Conservation (phyloP, 768 basidiomycete species). For the Suillus americanus region DNA sequence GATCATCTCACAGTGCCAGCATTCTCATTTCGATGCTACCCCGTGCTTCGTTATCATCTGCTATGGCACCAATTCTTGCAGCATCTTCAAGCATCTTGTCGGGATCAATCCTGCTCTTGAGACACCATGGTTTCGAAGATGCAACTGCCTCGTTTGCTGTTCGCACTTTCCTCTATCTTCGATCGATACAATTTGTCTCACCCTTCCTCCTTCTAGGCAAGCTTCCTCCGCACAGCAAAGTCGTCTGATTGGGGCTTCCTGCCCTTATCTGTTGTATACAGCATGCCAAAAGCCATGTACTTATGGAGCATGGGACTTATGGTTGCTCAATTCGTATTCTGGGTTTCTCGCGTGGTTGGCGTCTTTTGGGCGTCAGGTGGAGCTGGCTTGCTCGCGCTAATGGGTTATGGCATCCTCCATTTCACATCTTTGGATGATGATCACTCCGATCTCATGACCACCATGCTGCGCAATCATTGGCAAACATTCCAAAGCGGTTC, state of each 20-base stretch:
- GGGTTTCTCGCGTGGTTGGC: neutral
- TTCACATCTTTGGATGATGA: neutral
- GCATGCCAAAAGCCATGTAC: slow-evolving; percentile 47
- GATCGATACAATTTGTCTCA: neutral
- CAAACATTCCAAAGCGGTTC: neutral
- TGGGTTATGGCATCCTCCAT: neutral
- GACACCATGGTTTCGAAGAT: slow-evolving; percentile 7
- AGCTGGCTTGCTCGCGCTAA: neutral
- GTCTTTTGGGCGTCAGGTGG: neutral
- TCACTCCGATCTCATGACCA: neutral
- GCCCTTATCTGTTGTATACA: slow-evolving; percentile 42
- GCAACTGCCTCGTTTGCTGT: slow-evolving; percentile 38
- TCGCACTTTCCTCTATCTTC: slow-evolving; percentile 13
- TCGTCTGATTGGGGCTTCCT: slow-evolving; percentile 44
- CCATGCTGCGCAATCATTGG: neutral
- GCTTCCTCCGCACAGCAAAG: slow-evolving; percentile 26
- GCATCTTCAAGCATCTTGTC: slow-evolving; percentile 10
- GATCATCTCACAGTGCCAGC: slow-evolving; percentile 33
- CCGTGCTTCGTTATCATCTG: slow-evolving; percentile 3
- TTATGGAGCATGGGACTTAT: slow-evolving; percentile 40
- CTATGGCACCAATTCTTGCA: slow-evolving; percentile 7
- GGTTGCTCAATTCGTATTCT: slow-evolving; percentile 19
- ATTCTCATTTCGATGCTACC: slow-evolving; percentile 30
- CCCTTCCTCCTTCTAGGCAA: slow-evolving; percentile 15
- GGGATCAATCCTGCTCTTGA: slow-evolving; percentile 7